Evolutionary conservation across 441 rosid genomes (phyloP).

Genomic region (Jatropha multifida): DNA sequence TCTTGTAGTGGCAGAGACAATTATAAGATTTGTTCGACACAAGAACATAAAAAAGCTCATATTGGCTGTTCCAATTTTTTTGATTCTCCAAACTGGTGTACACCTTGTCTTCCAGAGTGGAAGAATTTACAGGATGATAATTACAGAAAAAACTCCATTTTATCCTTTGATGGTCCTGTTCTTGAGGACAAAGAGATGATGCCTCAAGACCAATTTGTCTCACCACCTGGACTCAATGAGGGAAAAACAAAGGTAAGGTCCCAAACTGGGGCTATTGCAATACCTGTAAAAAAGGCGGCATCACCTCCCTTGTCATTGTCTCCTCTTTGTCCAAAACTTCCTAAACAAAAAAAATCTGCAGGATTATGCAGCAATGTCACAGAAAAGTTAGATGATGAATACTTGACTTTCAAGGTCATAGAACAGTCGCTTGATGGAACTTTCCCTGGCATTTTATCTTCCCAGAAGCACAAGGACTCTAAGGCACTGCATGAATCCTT

Average conservation of each 20-base stretch:
- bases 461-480: conserved; percentile 27
- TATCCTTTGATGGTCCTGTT: conserved; percentile 33
- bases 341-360: conserved; percentile 32
- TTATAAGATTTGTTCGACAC: conserved; percentile 25
- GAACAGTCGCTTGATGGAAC: conserved; percentile 43
- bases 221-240: conserved; percentile 22
- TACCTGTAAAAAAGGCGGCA: conserved; percentile 33
- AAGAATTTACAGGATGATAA: conserved; percentile 25
- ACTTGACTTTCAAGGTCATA: conserved; percentile 41
- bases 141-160: conserved; percentile 25
- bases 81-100: conserved; percentile 25
- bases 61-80: conserved; percentile 32
- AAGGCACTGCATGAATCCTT: conserved; percentile 26
- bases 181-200: conserved; percentile 27
- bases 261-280: conserved; percentile 37
- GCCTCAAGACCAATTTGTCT: conserved; percentile 18
- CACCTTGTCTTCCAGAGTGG: conserved; percentile 30
- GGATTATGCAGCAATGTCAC: conserved; percentile 20
- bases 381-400: conserved; percentile 32
- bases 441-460: conserved; percentile 29
- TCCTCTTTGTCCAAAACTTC: conserved; percentile 56
- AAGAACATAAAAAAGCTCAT: conserved; percentile 58
- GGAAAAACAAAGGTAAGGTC: conserved; percentile 29
- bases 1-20: conserved; percentile 17
- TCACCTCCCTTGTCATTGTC: conserved; percentile 44